Evolutionary conservation across 2,329 filamentous ascomycete genomes (phyloP).

Genomic region (Penicillium sp.): DNA sequence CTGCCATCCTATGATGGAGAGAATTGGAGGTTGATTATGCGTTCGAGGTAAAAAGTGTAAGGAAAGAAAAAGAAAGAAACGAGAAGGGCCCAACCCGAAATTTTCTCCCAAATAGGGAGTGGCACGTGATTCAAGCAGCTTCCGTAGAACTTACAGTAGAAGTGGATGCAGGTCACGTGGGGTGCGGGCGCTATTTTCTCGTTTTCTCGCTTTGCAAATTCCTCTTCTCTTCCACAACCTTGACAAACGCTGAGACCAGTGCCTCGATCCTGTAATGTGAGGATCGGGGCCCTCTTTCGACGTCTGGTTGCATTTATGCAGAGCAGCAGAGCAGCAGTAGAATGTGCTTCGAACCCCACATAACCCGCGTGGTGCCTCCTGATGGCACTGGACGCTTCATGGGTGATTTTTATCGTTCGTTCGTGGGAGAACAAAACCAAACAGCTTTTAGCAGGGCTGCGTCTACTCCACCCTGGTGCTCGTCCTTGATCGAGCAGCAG

Average conservation of each 20-base stretch:
- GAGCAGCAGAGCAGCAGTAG: background rate
- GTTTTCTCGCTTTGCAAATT: conserved; percentile 1
- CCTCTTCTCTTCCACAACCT: background rate
- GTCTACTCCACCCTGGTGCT: conserved; percentile 53
- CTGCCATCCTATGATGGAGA: conserved; percentile 45
- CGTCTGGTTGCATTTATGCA: background rate
- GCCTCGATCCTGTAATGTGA: conserved; percentile 18
- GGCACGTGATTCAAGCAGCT: conserved; percentile 11
- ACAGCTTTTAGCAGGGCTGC: conserved; percentile 53
- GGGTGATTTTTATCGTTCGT: conserved; percentile 44
- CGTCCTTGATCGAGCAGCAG: conserved; percentile 40
- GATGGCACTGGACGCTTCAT: conserved; percentile 39
- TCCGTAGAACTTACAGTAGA: too few species aligned
- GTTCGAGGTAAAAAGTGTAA: conserved; percentile 47
- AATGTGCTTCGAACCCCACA: conserved; percentile 20
- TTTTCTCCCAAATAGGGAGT: conserved; percentile 14
- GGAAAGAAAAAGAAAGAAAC: conserved; percentile 25
- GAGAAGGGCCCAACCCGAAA: conserved; percentile 6
- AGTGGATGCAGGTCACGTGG: conserved; percentile 16
- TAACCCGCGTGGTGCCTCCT: conserved; percentile 28
- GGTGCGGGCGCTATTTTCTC: background rate
- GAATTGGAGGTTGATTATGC: conserved; percentile 53
- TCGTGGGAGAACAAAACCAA: conserved; percentile 51
- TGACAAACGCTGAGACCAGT: background rate
- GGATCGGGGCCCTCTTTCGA: conserved; percentile 2